Percentiles rank a stretch among this genome's conserved stretches.
These are phyloP conservation scores for Lycium barbarum DNA, from an alignment of 257 asterid species.

Conservation along the genomic window DNA sequence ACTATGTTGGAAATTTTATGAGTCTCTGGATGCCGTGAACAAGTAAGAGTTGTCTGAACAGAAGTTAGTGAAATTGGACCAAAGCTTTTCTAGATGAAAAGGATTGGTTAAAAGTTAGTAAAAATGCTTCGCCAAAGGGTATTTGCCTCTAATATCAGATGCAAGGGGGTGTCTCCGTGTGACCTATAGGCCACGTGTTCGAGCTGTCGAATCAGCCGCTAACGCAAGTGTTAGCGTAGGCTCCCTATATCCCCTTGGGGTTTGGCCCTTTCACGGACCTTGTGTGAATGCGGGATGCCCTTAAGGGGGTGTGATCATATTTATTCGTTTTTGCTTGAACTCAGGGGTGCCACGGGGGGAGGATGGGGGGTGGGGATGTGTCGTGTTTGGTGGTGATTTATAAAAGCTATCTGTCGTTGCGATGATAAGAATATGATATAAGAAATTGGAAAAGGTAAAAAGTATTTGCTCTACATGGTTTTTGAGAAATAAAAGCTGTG, in stretches of 20 bases:
- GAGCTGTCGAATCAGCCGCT: background rate
- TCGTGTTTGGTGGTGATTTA: too few species aligned
- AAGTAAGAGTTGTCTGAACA: background rate
- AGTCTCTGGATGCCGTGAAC: background rate
- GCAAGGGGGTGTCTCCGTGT: fast-evolving
- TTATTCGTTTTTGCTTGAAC: too few species aligned
- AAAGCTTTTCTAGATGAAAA: background rate
- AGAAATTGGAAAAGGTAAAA: too few species aligned
- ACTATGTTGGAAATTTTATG: background rate
- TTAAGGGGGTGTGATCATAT: background rate
- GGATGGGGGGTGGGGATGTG: too few species aligned
- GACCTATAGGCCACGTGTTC: background rate
- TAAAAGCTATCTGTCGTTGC: too few species aligned
- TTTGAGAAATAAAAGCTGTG: background rate
- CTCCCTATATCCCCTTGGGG: background rate
- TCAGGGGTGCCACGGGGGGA: too few species aligned
- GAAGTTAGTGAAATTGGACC: background rate
- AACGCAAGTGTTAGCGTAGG: background rate
- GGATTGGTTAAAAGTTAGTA: background rate
- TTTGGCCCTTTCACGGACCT: too few species aligned
- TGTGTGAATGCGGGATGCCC: too few species aligned
- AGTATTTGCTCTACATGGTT: background rate
- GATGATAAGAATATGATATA: too few species aligned
- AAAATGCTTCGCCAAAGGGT: fast-evolving
- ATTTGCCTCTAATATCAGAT: background rate